Conservation (phyloP, 2,329 filamentous ascomycete species). For the Pseudogymnoascus sp. region DNA sequence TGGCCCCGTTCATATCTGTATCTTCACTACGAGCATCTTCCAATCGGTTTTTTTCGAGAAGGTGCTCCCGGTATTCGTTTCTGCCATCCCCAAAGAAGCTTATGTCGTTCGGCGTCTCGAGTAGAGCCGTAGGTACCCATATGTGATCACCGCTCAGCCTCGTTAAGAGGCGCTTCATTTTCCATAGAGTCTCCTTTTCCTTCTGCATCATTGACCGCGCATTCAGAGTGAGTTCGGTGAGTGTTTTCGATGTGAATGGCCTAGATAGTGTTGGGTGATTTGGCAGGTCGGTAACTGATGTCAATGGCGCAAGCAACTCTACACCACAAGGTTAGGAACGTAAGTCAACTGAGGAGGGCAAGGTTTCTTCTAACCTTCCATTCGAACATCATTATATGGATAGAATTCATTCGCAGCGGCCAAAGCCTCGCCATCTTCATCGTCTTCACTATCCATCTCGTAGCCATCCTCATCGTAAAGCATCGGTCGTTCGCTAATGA, state of each 20-base stretch:
- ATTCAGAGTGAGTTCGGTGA: constrained; percentile 65
- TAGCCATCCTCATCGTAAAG: constrained; percentile 74
- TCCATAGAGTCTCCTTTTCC: constrained; percentile 67
- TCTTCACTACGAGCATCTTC: constrained; percentile 23
- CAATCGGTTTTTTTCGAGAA: constrained; percentile 19
- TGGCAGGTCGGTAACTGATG: constrained; percentile 66
- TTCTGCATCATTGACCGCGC: constrained; percentile 66
- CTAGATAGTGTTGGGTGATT: constrained; percentile 68
- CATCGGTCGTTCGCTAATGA: constrained; percentile 67
- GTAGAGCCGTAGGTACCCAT: constrained; percentile 56
- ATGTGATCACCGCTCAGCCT: constrained; percentile 69
- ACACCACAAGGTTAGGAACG: constrained; percentile 27
- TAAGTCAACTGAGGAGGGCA: neutral
- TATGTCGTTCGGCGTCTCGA: constrained; percentile 51
- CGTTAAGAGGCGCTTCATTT: constrained; percentile 67
- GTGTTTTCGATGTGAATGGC: constrained; percentile 67
- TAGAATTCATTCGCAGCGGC: constrained; percentile 62
- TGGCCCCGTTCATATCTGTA: constrained; percentile 16
- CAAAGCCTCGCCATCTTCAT: constrained; percentile 55
- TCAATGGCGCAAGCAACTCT: constrained; percentile 72
- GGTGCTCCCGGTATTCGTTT: constrained; percentile 21
- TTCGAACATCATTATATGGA: constrained; percentile 64
- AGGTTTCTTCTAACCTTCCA: constrained; percentile 55
- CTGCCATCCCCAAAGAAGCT: constrained; percentile 40
- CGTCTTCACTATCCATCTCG: constrained; percentile 66